Evolutionary conservation across 129 eudicot species (phyloP), one percentile per base, ranked within the genome.

Genomic region (Glebionis coronaria): DNA sequence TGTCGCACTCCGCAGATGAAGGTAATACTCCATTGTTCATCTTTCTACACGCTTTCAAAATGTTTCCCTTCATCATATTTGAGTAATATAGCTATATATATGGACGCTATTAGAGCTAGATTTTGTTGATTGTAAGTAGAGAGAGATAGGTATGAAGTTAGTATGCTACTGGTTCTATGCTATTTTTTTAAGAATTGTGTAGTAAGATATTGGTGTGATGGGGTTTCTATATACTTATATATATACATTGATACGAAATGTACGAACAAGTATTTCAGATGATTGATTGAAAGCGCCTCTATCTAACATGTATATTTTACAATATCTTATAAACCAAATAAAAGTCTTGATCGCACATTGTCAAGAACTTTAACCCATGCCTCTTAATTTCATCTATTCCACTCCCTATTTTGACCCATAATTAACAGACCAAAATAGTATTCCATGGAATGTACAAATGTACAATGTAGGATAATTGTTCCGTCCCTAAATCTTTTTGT

Each of bases 221-320:
- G 69, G 54, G 60, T 65, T 80, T 57, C 66, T 73, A 47, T 27
- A 23, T 57, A 70, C 66, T 40, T 58, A 70, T 70, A 45, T 75
- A 65, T 55, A 69, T 28, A 38, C 68, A 63, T 68, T 52, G 63
- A 79, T 78, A 82, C 79, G 84, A 80, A 77, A 62, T 80, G 95
- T 82, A 88, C 88, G 88, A 85, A 81, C 84, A 82, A 75, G 80
- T 72, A 81, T 73, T 62, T 49, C 54, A 67, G 78, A 77, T 71
- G 68, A 73, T 83, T 66, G 29, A 71, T 83, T 66, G 23, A 71
- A 62, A 62, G 54, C 20, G 70, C 50, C 60, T 71, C 53, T 52
- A 46, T 61, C 64, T 46, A 21, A 61, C 60, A 66, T 66, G 55
- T 44, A 73, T 65, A 78, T 82, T 77, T 72, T 68, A 82, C 71